Percentiles rank a stretch among this genome's conserved stretches.
Evolutionary conservation across 176 grass and related monocot species (phyloP).

Genomic region (Chrysopogon serrulatus): DNA sequence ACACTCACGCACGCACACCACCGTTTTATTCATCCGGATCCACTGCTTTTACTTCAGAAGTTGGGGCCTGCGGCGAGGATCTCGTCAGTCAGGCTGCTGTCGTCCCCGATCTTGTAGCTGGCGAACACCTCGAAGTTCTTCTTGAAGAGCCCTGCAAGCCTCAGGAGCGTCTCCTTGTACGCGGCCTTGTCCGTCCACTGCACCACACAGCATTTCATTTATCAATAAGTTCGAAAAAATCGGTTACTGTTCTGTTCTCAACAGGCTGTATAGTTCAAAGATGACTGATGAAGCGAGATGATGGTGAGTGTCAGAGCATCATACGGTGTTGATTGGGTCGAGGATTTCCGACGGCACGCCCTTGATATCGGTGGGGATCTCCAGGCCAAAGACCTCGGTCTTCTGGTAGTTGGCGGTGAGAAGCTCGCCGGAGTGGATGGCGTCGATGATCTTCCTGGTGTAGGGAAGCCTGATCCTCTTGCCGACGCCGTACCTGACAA

Average conservation of each 20-base stretch:
- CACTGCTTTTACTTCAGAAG: constrained; percentile 47
- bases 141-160: constrained; percentile 85
- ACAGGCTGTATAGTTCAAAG: neutral
- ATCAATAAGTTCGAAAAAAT: neutral
- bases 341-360: constrained; percentile 92
- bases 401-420: constrained; percentile 77
- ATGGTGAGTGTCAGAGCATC: neutral
- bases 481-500: constrained; percentile 84
- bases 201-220: neutral
- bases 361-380: constrained; percentile 75
- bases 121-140: constrained; percentile 99
- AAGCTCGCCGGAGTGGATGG: constrained; percentile 91
- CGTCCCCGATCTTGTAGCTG: constrained; percentile 75
- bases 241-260: neutral
- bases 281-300: neutral
- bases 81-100: constrained; percentile 72
- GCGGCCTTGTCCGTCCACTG: constrained; percentile 84
- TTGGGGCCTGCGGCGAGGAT: constrained; percentile 94
- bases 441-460: constrained; percentile 98
- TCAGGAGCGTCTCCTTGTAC: constrained; percentile 83
- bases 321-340: constrained; percentile 95
- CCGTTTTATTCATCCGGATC: constrained; percentile 29
- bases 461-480: constrained; percentile 82
- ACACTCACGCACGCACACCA: neutral
- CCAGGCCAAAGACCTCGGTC: constrained; percentile 88